Conservation (phyloP, 177 flowering plant species). For the Telopea speciosissima region DNA sequence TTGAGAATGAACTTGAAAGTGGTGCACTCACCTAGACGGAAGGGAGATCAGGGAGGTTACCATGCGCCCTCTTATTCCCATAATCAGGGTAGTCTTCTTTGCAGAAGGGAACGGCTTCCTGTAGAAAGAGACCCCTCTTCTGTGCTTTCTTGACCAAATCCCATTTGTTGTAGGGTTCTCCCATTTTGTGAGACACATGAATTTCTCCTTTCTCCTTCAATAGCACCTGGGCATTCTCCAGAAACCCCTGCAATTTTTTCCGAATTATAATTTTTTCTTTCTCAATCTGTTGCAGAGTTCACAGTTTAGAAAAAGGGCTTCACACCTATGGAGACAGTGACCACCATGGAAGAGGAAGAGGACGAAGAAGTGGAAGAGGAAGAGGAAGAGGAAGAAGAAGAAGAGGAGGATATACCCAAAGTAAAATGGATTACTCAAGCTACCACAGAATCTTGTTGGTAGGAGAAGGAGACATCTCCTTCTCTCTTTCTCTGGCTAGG, state of each 20-base stretch:
- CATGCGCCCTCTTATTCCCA: too few relatives aligned
- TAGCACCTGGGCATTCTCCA: constrained; percentile 27
- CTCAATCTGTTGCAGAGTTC: too few relatives aligned
- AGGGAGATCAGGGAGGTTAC: too few relatives aligned
- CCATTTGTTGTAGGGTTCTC: constrained; percentile 33
- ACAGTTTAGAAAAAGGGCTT: too few relatives aligned
- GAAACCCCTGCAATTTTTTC: too few relatives aligned
- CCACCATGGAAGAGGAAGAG: not conserved
- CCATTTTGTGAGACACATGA: constrained; percentile 31
- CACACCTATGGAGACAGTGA: too few relatives aligned
- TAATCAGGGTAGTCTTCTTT: constrained; percentile 39
- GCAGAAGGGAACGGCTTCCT: constrained; percentile 24
- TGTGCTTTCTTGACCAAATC: constrained; percentile 29
- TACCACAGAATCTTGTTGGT: constrained; percentile 31
- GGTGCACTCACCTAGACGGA: constrained; percentile 27
- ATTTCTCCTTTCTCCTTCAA: constrained; percentile 31
- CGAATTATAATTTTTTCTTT: too few relatives aligned
- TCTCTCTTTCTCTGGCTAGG: constrained; percentile 32
- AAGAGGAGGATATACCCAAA: not conserved
- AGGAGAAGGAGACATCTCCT: constrained; percentile 53
- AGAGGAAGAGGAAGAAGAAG: too few relatives aligned
- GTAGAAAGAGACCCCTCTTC: constrained; percentile 31
- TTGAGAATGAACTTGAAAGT: too few relatives aligned
- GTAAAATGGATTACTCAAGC: constrained; percentile 16
- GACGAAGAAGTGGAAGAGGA: not conserved